Base-by-base conservation (phyloP, 2,329 filamentous ascomycete species). In the Penicillium aurantiogriseum region DNA sequence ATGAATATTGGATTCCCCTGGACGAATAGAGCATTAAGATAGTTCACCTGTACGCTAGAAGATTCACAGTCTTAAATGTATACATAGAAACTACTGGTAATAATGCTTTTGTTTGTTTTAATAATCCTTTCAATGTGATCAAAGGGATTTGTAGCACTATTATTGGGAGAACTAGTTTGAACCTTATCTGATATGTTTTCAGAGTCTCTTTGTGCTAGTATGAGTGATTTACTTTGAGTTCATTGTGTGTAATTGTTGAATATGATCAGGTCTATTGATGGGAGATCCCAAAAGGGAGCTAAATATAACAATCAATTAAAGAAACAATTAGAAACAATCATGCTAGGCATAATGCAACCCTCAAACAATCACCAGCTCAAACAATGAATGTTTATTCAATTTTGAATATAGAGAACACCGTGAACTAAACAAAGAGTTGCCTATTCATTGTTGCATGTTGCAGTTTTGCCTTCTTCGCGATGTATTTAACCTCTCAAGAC, bases 401-500 rank as follows among this genome's bases (percentile, higher is more conserved):
- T 33, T 51, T 31, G 36, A 13, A 13, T 31, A 13, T n/a, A 7
- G 8, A 13, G 10, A 9, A 33, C 9, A 48, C 9, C 4, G 15
- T 25, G 10, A 25, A n/a, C 29, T 9, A 8, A 27, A 52, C 31
- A 52, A 52, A 52, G 40, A 52, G 17, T 15, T 21, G 10, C 13
- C 2, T 27, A 10, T 36, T 52, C 40, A 46, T 52, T 52, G 39
- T 51, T 27, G n/a, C 8, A 36, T 52, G 39, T 51, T 27, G n/a
- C 8, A 36, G 15, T 4, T 15, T 8, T 10, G 5, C 29, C 27
- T 13, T 21, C 13, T 23, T 11, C 23, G 3, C n/a, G 10, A 31
- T 54, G 40, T 54, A 54, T 49, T 54, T 39, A 54, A 49, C 8
- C 27, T 17, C 27, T 11, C 51, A 54, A 49, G 35, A 19, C 44